Conservation (phyloP, 2,329 filamentous ascomycete genomes). For the Emmonsiellopsis sp. region DNA sequence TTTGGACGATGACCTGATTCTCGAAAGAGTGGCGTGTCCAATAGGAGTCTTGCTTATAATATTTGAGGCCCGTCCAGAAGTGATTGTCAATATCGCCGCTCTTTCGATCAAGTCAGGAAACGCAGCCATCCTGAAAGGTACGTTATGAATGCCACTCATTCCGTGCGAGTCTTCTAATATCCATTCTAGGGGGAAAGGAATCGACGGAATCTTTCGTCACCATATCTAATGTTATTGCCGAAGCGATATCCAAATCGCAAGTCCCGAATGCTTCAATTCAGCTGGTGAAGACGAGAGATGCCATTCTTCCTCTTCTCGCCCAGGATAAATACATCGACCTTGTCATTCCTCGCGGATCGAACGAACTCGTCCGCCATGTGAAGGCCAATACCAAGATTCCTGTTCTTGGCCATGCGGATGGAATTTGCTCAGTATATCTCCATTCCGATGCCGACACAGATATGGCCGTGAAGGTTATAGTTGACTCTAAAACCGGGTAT, state of each 20-base stretch:
- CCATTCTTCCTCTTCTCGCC: constrained; percentile 75
- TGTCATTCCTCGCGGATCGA: constrained; percentile 84
- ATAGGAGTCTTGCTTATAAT: constrained; percentile 98
- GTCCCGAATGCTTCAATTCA: constrained; percentile 86
- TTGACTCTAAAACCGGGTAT: constrained; percentile 91
- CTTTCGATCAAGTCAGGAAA: constrained; percentile 96
- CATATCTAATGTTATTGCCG: constrained; percentile 76
- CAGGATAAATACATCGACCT: constrained; percentile 86
- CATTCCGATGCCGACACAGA: constrained; percentile 64
- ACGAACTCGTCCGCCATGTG: constrained; percentile 81
- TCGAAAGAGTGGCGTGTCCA: constrained; percentile 84
- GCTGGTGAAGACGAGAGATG: constrained; percentile 86
- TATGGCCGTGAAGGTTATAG: constrained; percentile 64
- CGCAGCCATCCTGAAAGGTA: constrained; percentile 86
- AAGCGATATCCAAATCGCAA: constrained; percentile 59
- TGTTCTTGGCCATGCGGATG: constrained; percentile 91
- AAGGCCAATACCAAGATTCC: constrained; percentile 89
- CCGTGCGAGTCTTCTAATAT: constrained; percentile 3
- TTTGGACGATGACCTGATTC: constrained; percentile 73
- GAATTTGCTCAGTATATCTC: constrained; percentile 79
- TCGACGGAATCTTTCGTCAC: constrained; percentile 90
- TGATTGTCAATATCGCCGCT: constrained; percentile 95
- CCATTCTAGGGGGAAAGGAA: constrained; percentile 69
- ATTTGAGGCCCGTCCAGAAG: constrained; percentile 93
- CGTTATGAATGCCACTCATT: not conserved